Evolutionary conservation across 2,329 filamentous ascomycete species (phyloP).

Genomic region (Pseudogymnoascus sp.): DNA sequence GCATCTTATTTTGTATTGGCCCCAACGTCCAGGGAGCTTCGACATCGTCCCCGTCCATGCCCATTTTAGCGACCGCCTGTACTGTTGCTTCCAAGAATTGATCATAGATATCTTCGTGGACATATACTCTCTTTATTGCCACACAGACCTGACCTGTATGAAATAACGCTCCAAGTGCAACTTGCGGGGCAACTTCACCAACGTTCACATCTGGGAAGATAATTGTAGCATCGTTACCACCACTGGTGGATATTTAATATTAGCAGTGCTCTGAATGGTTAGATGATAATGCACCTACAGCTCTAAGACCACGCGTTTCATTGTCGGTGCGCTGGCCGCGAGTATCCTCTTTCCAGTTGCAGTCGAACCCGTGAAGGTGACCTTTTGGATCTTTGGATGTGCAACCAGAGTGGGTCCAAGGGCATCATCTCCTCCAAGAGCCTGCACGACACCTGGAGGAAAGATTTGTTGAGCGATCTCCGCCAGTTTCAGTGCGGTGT

Average conservation of each 20-base stretch:
- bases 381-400: constrained; percentile 48
- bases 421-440: constrained; percentile 44
- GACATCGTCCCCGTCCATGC: constrained; percentile 28
- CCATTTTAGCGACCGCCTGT: constrained; percentile 35
- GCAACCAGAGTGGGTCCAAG: constrained; percentile 45
- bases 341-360: constrained; percentile 42
- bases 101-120: constrained; percentile 53
- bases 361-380: constrained; percentile 51
- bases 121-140: constrained; percentile 50
- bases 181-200: constrained; percentile 34
- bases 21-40: constrained; percentile 31
- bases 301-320: constrained; percentile 46
- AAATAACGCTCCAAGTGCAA: constrained; percentile 41
- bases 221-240: constrained; percentile 48
- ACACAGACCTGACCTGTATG: constrained; percentile 50
- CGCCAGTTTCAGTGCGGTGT: constrained; percentile 41
- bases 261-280: neutral
- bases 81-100: constrained; percentile 41
- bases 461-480: constrained; percentile 42
- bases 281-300: constrained; percentile 16
- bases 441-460: constrained; percentile 49
- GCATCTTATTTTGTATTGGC: constrained; percentile 55
- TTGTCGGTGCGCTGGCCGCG: constrained; percentile 39
- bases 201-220: constrained; percentile 46
- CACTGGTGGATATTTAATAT: constrained; percentile 18